Conservation (phyloP, 2,329 filamentous ascomycete genomes). For the Trichoderma sp. region DNA sequence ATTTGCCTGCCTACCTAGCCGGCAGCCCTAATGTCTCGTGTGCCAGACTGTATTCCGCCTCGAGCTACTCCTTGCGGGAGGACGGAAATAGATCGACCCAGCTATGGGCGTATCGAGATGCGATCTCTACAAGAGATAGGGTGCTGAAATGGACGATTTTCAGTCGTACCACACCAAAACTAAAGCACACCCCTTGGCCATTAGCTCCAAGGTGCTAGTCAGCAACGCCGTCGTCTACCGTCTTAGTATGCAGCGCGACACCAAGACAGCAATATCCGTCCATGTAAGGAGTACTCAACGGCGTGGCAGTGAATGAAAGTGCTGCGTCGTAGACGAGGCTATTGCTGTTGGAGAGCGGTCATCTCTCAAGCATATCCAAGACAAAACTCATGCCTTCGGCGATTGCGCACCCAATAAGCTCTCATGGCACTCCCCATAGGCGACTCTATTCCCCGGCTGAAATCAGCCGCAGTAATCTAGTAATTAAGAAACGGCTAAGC, state of each 20-base stretch:
- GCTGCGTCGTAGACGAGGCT: background rate
- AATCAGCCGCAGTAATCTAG: background rate
- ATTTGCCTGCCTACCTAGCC: background rate
- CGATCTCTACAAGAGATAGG: constrained; percentile 11
- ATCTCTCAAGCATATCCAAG: background rate
- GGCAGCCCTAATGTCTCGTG: background rate
- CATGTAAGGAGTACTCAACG: background rate
- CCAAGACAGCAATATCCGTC: background rate
- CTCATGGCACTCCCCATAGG: background rate
- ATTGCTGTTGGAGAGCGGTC: background rate
- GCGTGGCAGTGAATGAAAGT: background rate
- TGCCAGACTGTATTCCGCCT: background rate
- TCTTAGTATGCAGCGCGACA: background rate
- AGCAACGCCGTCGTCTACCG: background rate
- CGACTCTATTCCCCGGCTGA: background rate
- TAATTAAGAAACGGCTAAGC: background rate
- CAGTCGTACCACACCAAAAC: background rate
- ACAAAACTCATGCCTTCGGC: background rate
- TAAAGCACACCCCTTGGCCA: background rate
- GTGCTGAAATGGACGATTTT: constrained; percentile 8
- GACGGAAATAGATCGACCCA: constrained; percentile 6
- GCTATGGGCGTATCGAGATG: constrained; percentile 17
- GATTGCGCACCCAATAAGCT: background rate
- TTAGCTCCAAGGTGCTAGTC: background rate
- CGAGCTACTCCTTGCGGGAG: background rate